phyloP scores from a whole-genome alignment of 2,329 filamentous ascomycete genomes.

The Alternaria conjuncta region DNA sequence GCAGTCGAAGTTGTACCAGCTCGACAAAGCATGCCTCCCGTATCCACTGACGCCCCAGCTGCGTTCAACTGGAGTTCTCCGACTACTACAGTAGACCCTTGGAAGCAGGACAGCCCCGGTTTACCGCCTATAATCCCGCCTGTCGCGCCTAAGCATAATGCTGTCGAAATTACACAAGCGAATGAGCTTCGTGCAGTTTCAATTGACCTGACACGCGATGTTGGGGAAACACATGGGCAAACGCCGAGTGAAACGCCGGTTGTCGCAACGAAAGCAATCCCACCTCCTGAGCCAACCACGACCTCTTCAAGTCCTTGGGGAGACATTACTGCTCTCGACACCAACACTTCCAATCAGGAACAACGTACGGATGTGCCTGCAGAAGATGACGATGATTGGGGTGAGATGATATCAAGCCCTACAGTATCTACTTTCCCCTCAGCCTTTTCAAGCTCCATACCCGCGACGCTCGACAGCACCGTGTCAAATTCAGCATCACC shows the following conservation, averaged over 20 bases:
- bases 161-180: conserved; percentile 21
- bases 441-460: conserved; percentile 13
- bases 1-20: conserved; percentile 17
- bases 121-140: conserved; percentile 27
- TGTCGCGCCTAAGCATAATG: conserved; percentile 18
- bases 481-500: conserved; percentile 19
- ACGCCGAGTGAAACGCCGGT: conserved; percentile 25
- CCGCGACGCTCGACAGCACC: conserved; percentile 13
- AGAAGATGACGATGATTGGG: conserved; percentile 48
- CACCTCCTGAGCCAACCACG: conserved; percentile 14
- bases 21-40: conserved; percentile 27
- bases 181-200: conserved; percentile 28
- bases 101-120: conserved; percentile 23
- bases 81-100: conserved; percentile 22
- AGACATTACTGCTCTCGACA: conserved; percentile 21
- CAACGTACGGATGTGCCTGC: not conserved
- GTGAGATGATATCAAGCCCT: conserved; percentile 49
- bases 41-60: conserved; percentile 28
- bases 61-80: conserved; percentile 48
- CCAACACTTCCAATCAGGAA: conserved; percentile 5
- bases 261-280: conserved; percentile 21
- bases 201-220: not conserved
- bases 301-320: conserved; percentile 24
- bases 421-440: conserved; percentile 30
- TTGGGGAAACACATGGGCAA: conserved; percentile 20